These are phyloP conservation scores for Colletotrichum destructivum DNA, from an alignment of 2,329 filamentous ascomycete species.

Conservation along the genomic window DNA sequence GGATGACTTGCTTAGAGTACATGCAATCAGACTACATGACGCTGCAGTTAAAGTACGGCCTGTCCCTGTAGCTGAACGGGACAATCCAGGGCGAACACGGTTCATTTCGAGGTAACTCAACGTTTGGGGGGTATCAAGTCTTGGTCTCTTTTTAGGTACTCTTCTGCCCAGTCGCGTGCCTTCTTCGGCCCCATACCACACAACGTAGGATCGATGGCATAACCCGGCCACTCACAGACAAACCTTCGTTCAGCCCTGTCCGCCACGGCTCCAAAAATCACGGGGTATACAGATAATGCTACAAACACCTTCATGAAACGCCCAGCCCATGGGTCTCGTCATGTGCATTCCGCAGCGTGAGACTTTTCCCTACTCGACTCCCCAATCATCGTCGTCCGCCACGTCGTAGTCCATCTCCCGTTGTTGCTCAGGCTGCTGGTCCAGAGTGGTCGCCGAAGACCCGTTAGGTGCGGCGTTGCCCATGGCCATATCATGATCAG, in stretches of 20 bases:
- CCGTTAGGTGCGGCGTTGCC: conserved; percentile 38
- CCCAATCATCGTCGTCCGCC: conserved; percentile 66
- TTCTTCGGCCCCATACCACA: no score
- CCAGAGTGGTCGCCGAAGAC: conserved; percentile 37
- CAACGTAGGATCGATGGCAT: neutral
- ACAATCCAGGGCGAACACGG: neutral
- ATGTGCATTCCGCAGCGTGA: neutral
- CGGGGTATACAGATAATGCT: conserved; percentile 9
- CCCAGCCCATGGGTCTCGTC: neutral
- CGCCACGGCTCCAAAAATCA: neutral
- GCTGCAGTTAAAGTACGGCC: no score
- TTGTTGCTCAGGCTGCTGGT: conserved; percentile 50
- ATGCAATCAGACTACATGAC: no score
- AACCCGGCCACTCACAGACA: neutral
- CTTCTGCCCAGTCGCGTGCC: neutral
- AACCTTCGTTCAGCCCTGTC: neutral
- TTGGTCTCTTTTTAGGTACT: neutral
- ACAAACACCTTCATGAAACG: conserved; percentile 1
- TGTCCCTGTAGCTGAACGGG: neutral
- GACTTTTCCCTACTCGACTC: conserved; percentile 42
- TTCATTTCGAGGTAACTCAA: neutral
- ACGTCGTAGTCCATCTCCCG: conserved; percentile 69
- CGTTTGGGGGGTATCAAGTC: neutral
- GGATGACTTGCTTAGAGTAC: no score
- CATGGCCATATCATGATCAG: conserved; percentile 40